phyloP scores from a whole-genome alignment of 495 filamentous ascomycete species.

The Penicillium desertorum region DNA sequence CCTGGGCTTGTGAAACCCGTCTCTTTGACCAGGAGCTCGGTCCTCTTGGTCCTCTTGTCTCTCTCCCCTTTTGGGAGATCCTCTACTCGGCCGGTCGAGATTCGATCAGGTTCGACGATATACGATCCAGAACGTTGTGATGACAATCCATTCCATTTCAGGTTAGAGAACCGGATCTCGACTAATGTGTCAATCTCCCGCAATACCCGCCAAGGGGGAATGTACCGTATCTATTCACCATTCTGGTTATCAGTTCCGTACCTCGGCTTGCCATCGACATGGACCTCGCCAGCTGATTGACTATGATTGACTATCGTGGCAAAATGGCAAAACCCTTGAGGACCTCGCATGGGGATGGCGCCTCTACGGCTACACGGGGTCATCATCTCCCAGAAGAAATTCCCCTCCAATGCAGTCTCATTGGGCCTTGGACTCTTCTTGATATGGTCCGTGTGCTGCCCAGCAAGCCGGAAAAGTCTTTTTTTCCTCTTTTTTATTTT shows the following conservation, averaged over 20 bases:
- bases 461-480: constrained; percentile 3
- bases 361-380: constrained; percentile 18
- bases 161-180: neutral
- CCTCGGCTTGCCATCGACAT: constrained; percentile 4
- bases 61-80: constrained; percentile 3
- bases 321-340: constrained; percentile 24
- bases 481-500: neutral
- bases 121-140: constrained; percentile 20
- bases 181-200: constrained; percentile 13
- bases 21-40: constrained; percentile 27
- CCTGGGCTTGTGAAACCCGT: constrained; percentile 29
- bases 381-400: constrained; percentile 6
- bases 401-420: constrained; percentile 3
- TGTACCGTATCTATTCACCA: constrained; percentile 4
- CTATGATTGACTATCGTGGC: constrained; percentile 35
- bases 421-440: constrained; percentile 4
- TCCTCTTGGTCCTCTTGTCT: constrained; percentile 1
- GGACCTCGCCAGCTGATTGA: constrained; percentile 26
- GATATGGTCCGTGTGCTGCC: constrained; percentile 25
- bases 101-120: constrained; percentile 13
- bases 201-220: constrained; percentile 12
- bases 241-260: constrained; percentile 2
- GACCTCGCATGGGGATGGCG: constrained; percentile 12
- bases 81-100: constrained; percentile 16
- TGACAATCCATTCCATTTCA: constrained; percentile 3